A percentile compares a stretch with the other conserved stretches of the same genome.
These are phyloP conservation scores for Kingdonia uniflora DNA, from an alignment of 164 flowering plant genomes.

Conservation along the genomic window DNA sequence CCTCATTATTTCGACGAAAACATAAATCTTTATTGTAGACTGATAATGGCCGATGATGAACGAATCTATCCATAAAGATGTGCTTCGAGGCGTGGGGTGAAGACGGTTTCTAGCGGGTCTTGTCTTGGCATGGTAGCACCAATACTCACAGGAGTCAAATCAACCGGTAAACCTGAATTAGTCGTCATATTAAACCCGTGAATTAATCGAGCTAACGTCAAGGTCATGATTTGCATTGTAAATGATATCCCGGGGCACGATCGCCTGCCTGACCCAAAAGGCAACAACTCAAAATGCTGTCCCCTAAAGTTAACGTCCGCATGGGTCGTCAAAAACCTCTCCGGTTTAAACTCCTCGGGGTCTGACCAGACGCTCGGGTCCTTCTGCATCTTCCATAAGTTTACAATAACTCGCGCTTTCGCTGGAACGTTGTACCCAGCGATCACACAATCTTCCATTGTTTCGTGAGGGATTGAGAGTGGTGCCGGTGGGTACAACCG, in stretches of 20 bases:
- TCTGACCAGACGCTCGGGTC: background rate
- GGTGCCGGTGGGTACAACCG: slow-evolving; percentile 10
- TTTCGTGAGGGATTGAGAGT: slow-evolving; percentile 5
- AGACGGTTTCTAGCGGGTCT: background rate
- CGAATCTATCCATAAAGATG: no score
- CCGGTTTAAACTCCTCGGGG: slow-evolving; percentile 7
- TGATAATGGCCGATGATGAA: no score
- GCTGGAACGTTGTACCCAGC: slow-evolving; percentile 7
- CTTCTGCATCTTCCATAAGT: slow-evolving; percentile 5
- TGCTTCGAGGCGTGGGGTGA: slow-evolving; percentile 1
- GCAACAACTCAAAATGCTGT: slow-evolving; percentile 8
- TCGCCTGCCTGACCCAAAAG: slow-evolving; percentile 12
- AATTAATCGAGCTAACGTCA: slow-evolving; percentile 8
- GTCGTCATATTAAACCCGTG: slow-evolving; percentile 5
- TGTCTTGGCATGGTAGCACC: background rate
- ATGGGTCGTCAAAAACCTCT: slow-evolving; percentile 7
- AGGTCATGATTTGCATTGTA: slow-evolving; percentile 1
- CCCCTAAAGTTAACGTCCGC: slow-evolving; percentile 5
- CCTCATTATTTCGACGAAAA: no score
- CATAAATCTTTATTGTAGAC: no score
- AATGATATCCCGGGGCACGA: slow-evolving; percentile 5
- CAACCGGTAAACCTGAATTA: background rate
- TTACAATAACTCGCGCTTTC: slow-evolving; percentile 6
- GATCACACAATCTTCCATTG: slow-evolving; percentile 8
- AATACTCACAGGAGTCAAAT: background rate